Evolutionary conservation across 164 flowering plant species (phyloP), one percentile per base, ranked within the genome.

Genomic region (Magnolia sinica): DNA sequence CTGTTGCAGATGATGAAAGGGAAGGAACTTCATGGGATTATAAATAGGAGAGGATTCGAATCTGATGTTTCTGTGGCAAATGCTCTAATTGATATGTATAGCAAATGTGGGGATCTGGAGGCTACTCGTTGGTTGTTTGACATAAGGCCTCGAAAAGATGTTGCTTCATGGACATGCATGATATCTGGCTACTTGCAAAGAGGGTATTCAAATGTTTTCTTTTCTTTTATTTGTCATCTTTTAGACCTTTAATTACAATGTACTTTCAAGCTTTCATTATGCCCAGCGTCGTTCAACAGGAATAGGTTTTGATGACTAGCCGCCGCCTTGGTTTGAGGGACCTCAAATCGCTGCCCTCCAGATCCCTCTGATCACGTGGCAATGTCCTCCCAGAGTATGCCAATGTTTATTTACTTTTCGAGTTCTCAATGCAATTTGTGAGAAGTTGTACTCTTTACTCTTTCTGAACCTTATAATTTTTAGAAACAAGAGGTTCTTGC

Each of bases 241-340:
- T 24, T 24, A 24, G 27, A 24, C 27, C 1, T 24, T 24, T 24
- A 24, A 24, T 24, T 24, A 24, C 27, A 24, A 24, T 1, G 1
- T 24, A 24, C 1, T 24, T 24, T 24, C 27, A 0, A 1, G 27
- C 27, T 24, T 24, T 24, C 27, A 1, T 24, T 24, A 1, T 24
- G 27, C 27, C 27, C 1, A 24, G 27, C 27, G 81, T 77, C 92
- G 88, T 80, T 76, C 89, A 68, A 73, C 77, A 75, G 91, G 86
- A 24, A 67, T 55, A 9, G 84, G 82, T 27, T 70, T 81, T n/a
- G 98, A 92, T 72, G 97, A 91, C 37, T 72, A 79, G 76, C 80
- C 91, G 59, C 99, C 99, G 13, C 99, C 97, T 73, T 98, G 98
- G 11, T 96, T 96, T 87, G 95, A 92, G 82, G 92, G 82, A 76